Percentiles rank a stretch among this genome's conserved stretches.
phyloP scores from a whole-genome alignment of 202 grass and related monocot species.

The Elaeis oleifera region DNA sequence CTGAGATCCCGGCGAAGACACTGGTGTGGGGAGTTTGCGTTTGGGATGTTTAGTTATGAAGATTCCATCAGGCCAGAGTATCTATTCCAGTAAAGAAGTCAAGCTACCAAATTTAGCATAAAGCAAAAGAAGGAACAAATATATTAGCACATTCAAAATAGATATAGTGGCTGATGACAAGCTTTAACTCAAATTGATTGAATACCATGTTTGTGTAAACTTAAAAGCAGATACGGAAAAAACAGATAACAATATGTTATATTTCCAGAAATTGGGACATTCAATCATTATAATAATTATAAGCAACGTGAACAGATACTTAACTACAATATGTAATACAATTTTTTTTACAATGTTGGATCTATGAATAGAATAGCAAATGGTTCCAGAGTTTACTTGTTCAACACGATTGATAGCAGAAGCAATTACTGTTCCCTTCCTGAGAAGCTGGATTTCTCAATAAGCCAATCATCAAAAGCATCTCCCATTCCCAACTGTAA shows the following conservation, averaged over 20 bases:
- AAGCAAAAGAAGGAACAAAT: background rate
- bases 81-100: constrained; percentile 34
- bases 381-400: constrained; percentile 44
- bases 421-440: constrained; percentile 74
- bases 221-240: no score
- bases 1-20: constrained; percentile 35
- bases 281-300: no score
- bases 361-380: background rate
- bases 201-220: no score
- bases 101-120: background rate
- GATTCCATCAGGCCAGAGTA: constrained; percentile 99
- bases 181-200: no score
- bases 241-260: no score
- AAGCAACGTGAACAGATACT: no score
- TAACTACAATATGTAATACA: no score
- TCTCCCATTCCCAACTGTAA: constrained; percentile 99
- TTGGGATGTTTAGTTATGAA: constrained; percentile 92
- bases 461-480: constrained; percentile 99
- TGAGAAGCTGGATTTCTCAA: constrained; percentile 94
- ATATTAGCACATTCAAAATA: no score
- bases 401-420: constrained; percentile 79
- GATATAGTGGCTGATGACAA: no score
- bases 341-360: no score
- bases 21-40: constrained; percentile 41
- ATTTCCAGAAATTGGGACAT: no score